Percentiles rank a stretch among this genome's conserved stretches.
Evolutionary conservation across 2,329 filamentous ascomycete genomes (phyloP).

Genomic region (Myriosclerotinia curreyana): DNA sequence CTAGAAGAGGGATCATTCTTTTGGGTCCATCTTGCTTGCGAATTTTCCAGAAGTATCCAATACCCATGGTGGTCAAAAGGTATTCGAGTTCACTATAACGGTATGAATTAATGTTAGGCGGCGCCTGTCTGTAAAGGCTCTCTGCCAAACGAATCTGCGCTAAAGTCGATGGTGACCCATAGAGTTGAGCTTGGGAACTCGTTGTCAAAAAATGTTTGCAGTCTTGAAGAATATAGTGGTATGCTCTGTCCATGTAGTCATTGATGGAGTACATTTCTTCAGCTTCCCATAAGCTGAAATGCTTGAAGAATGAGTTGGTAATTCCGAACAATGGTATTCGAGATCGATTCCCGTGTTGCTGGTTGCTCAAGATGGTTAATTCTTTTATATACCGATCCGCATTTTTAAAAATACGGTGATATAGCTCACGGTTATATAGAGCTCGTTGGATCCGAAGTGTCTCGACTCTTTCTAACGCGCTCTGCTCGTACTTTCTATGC

Average conservation of each 20-base stretch:
- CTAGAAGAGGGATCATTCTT: not conserved
- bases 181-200: not conserved
- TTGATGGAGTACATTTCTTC: not conserved
- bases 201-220: not conserved
- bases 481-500: not conserved
- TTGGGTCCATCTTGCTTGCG: not conserved
- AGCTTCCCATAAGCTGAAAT: not conserved
- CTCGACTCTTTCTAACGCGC: not conserved
- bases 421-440: slow-evolving; percentile 1
- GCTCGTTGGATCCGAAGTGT: slow-evolving; percentile 1
- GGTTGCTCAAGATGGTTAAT: too few relatives aligned
- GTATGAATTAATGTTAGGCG: not conserved
- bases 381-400: not conserved
- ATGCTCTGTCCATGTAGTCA: slow-evolving; percentile 6
- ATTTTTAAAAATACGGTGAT: not conserved
- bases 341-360: not conserved
- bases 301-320: not conserved
- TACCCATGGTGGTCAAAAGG: not conserved
- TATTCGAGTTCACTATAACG: not conserved
- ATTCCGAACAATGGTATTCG: not conserved
- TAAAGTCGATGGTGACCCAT: not conserved
- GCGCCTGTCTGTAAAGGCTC: too few relatives aligned
- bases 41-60: slow-evolving; percentile 3
- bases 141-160: not conserved
- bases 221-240: not conserved